Base-by-base conservation (phyloP, 768 basidiomycete species). In the Leccinum fibrillosum region DNA sequence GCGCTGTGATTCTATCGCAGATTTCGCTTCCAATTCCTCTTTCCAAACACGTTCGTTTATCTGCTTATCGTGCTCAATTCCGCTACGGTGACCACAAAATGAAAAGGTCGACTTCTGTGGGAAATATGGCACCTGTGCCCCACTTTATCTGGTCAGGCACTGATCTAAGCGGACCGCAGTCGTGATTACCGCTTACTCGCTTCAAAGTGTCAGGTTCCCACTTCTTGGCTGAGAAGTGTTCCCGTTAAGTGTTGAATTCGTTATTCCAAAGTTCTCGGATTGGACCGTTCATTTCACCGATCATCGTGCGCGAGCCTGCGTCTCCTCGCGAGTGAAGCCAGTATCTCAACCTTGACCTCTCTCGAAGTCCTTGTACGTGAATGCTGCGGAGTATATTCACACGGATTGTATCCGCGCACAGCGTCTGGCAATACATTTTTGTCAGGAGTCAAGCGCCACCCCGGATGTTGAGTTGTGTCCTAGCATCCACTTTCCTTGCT, bases 81-180 rank as follows among this genome's bases (percentile, higher is more conserved):
- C 52, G 49, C 55, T 63, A 56, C 12, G 58, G 59, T 55, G 58
- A 44, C 44, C 19, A 26, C 55, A 66, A 70, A 68, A 68, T 70
- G 61, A 70, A 70, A 68, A 52, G 59, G 58, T 60, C 56, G 59
- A 63, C 13, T 37, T 48, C 48, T 63, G 59, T 65, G 66, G 57
- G 68, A 69, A 35, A 67, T 34, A 44, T n/a, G 42, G 57, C 53
- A 61, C 6, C 62, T 56, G 55, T 44, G 59, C 58, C 49, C 64
- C 64, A 64, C 60, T 61, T 61, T 66, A 71, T 65, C 63, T 59
- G 50, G 57, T 62, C 67, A 71, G 70, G 71, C 65, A 71, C 69
- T 63, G 60, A 67, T 59, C 60, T 61, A 49, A 57, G 53, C 62
- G 61, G 69, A 62, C 57, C 49, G 54, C 56, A 54, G 57, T 61